Percentiles rank a stretch among this genome's conserved stretches.
phyloP scores from a whole-genome alignment of 2,329 filamentous ascomycete genomes.

The Aureobasidium uvarum region DNA sequence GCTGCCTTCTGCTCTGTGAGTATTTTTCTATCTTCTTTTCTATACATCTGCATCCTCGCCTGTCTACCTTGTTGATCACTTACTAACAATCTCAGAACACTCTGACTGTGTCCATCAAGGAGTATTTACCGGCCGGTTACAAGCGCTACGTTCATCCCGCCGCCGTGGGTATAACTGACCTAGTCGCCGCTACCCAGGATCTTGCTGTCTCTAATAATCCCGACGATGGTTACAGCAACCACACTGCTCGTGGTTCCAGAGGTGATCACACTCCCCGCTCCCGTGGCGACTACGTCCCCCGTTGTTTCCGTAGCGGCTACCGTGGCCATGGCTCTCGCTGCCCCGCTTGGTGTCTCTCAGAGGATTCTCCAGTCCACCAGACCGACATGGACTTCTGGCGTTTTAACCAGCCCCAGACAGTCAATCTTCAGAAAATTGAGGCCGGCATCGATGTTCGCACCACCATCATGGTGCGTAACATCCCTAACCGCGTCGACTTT shows the following conservation, averaged over 20 bases:
- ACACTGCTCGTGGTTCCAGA: background rate
- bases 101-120: background rate
- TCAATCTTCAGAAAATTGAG: slow-evolving; percentile 41
- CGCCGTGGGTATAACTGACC: background rate
- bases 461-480: slow-evolving; percentile 57
- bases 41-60: no score
- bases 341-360: background rate
- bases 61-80: background rate
- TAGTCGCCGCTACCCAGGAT: background rate
- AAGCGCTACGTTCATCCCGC: background rate
- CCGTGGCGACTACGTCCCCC: background rate
- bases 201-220: background rate
- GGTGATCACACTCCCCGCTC: background rate
- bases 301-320: slow-evolving; percentile 7
- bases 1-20: background rate
- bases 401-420: slow-evolving; percentile 40
- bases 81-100: background rate
- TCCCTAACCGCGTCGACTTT: slow-evolving; percentile 84
- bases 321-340: background rate
- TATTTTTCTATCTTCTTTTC: no score
- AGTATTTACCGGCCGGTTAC: background rate
- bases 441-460: background rate
- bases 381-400: background rate
- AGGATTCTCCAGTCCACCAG: background rate
- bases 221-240: background rate